Base-by-base conservation (phyloP, 164 flowering plant species). In the Vitis cinerea region DNA sequence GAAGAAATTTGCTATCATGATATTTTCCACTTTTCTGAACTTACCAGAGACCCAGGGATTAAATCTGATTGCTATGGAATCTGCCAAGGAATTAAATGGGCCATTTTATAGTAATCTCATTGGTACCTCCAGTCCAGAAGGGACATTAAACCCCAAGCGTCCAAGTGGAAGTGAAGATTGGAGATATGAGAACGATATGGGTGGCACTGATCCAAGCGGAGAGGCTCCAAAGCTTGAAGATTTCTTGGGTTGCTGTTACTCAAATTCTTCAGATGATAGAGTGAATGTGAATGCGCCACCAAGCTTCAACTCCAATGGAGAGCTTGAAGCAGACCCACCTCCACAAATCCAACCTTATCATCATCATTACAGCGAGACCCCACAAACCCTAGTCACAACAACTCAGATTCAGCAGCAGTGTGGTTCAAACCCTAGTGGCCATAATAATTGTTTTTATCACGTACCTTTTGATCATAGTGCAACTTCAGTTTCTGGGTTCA, bases 161-260 rank as follows among this genome's bases (percentile, higher is more conserved):
- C n/a, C n/a, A n/a, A n/a, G n/a, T n/a, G n/a, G n/a, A n/a, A n/a
- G n/a, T n/a, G n/a, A n/a, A 89, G 91, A 79, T 16, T 86, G 91
- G 90, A 82, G 84, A 68, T 88, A 79, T 69, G 89, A 83, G 37
- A 72, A 78, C 67, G 59, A 57, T 3, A 62, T 75, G 59, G 68
- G 62, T 14, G 72, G 73, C 10, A 37, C 61, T 60, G 74, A 80
- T 65, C 71, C 71, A 56, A 79, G 74, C 17, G 74, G 65, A 58
- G 88, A 76, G 27, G 74, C 72, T 51, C 97, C 97, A 65, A 91
- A 88, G 77, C 86, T 92, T 60, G 97, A 90, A 71, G 93, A 90
- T 71, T 88, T 90, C 71, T 56, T 92, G 47, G 94, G 97, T 2
- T 71, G 84, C 23, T 82, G 85, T 57, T 85, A 86, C 80, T 74